A percentile compares a stretch with the other conserved stretches of the same genome.
These are phyloP conservation scores for Secale cereale DNA, from an alignment of 176 grass and related monocot species.

Conservation along the genomic window DNA sequence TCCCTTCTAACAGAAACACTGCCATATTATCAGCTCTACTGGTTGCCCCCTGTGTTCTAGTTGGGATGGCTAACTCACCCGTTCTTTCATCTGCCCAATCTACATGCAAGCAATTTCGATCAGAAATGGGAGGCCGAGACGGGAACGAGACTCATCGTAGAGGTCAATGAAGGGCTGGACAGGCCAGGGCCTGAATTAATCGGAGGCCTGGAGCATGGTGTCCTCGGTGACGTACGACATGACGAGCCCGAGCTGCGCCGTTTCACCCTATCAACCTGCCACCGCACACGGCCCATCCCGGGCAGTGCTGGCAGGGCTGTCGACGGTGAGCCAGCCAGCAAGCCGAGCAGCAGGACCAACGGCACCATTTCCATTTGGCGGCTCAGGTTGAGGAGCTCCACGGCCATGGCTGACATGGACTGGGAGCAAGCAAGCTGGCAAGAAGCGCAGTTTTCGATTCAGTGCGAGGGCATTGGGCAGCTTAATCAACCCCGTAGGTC, in stretches of 20 bases:
- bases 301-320: slow-evolving; percentile 13
- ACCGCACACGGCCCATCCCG: background rate
- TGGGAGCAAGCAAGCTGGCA: too few species aligned
- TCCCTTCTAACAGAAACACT: too few species aligned
- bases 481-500: too few species aligned
- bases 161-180: slow-evolving; percentile 35
- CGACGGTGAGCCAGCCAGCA: background rate
- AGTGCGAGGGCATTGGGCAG: too few species aligned
- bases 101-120: too few species aligned
- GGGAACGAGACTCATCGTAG: too few species aligned
- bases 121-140: too few species aligned
- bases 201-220: slow-evolving; percentile 47
- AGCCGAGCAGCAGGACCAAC: slow-evolving; percentile 20
- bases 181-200: slow-evolving; percentile 46
- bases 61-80: too few species aligned
- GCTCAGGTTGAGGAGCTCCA: slow-evolving; percentile 8
- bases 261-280: slow-evolving; percentile 41
- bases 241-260: slow-evolving; percentile 50
- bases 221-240: slow-evolving; percentile 64
- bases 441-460: too few species aligned
- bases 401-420: slow-evolving; percentile 2
- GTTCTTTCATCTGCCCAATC: too few species aligned
- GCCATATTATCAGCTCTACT: too few species aligned
- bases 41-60: too few species aligned
- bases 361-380: background rate